Evolutionary conservation across 139 green algal species (phyloP).

Genomic region (Diplosphaera chodatii): DNA sequence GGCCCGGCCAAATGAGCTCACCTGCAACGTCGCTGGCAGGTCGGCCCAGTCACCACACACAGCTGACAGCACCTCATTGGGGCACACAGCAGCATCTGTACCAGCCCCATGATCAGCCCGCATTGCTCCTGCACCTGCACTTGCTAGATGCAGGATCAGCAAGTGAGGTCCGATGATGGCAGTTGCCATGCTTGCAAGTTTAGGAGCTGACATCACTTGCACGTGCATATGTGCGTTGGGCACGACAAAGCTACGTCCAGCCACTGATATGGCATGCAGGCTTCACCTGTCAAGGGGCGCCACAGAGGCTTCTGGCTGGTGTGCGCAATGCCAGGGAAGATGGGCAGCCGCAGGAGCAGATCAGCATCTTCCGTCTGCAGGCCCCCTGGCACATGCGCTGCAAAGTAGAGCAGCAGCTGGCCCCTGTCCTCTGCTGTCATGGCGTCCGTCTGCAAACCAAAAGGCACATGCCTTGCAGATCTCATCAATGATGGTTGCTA

Average conservation of each 20-base stretch:
- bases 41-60: neutral
- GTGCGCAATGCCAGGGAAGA: constrained; percentile 26
- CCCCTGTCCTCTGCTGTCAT: constrained; percentile 5
- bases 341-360: constrained; percentile 28
- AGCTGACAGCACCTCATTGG: neutral
- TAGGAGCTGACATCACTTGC: too few species aligned
- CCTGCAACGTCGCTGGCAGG: neutral
- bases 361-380: constrained; percentile 12
- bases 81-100: neutral
- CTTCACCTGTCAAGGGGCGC: neutral
- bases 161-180: too few species aligned
- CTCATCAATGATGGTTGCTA: too few species aligned
- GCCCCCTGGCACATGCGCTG: constrained; percentile 12
- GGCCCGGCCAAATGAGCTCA: too few species aligned
- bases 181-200: too few species aligned
- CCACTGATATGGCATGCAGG: too few species aligned
- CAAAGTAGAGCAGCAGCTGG: constrained; percentile 24
- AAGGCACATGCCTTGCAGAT: too few species aligned
- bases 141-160: too few species aligned
- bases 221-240: too few species aligned
- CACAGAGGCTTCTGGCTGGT: neutral
- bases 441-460: neutral
- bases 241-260: too few species aligned
- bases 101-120: too few species aligned
- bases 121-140: too few species aligned